Percentiles rank a stretch among this genome's conserved stretches.
These are phyloP conservation scores for Boeremia lycopersici DNA, from an alignment of 2,329 filamentous ascomycete species.

Conservation along the genomic window DNA sequence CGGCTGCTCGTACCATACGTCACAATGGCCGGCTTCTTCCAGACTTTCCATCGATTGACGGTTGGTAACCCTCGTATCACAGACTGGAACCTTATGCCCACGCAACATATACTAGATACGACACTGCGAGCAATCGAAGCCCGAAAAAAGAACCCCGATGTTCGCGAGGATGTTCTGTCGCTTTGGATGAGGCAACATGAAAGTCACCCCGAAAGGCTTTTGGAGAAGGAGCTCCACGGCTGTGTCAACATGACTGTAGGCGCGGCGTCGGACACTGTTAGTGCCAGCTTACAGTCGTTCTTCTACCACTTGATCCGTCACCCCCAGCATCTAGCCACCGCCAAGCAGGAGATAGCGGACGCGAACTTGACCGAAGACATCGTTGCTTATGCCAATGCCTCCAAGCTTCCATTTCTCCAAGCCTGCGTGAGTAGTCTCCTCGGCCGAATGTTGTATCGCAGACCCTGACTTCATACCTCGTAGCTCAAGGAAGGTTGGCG, in stretches of 20 bases:
- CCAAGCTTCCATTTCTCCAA: slow-evolving; percentile 12
- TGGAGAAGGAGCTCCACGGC: slow-evolving; percentile 43
- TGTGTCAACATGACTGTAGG: slow-evolving; percentile 46
- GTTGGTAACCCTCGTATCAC: slow-evolving; percentile 39
- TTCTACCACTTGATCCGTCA: slow-evolving; percentile 46
- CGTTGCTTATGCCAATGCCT: not conserved
- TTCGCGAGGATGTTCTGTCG: slow-evolving; percentile 46
- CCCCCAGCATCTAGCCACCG: slow-evolving; percentile 2
- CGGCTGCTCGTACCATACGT: slow-evolving; percentile 1
- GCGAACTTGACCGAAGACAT: not conserved
- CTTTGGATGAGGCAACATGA: slow-evolving; percentile 44
- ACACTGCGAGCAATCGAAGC: slow-evolving; percentile 38
- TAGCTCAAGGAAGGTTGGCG: slow-evolving; percentile 46
- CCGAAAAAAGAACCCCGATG: slow-evolving; percentile 41
- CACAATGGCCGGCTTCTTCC: slow-evolving; percentile 38
- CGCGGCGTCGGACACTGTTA: slow-evolving; percentile 49
- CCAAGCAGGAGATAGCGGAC: slow-evolving; percentile 19
- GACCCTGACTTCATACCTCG: not conserved
- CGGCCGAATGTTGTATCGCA: too few species aligned
- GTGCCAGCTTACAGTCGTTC: slow-evolving; percentile 43
- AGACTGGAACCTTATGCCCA: slow-evolving; percentile 43
- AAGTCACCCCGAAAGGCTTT: slow-evolving; percentile 43
- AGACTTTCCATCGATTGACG: slow-evolving; percentile 23
- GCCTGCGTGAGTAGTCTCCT: not conserved
- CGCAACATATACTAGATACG: slow-evolving; percentile 50